Base-by-base conservation (phyloP, 225 moss, liverwort and hornwort genomes). In the Thuidium tamariscinum region DNA sequence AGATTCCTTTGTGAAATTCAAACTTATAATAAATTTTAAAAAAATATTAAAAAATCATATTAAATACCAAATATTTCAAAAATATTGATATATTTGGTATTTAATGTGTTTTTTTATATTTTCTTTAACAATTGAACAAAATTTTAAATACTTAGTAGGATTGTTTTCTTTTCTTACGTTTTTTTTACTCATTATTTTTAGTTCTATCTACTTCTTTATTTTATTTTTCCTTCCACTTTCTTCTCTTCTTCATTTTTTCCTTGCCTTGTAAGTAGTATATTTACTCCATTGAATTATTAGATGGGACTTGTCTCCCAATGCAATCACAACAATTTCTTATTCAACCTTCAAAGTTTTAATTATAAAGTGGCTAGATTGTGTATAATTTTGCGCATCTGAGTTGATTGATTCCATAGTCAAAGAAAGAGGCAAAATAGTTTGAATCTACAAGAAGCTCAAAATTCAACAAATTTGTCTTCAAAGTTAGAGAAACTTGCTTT, bases 391-490 rank as follows among this genome's bases (percentile, higher is more conserved):
- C 0, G 0, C 34, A 20, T 12, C 34, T 49, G 9, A 34, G 13
- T 0, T 34, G 2, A 5, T 8, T 49, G 8, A 34, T 21, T 11
- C 7, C 3, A 32, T 1, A 30, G 11, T 19, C 19, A 49, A 32
- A 74, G 0, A 0, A 74, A 49, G 4, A 7, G 7, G 1, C 0
- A 0, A 1, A 74, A 32, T 13, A 34, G 34, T 72, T 30, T 17
- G 30, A 46, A 0, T 18, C 46, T 6, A 72, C 46, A 1, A 6
- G 1, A 30, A 30, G 6, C 11, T 48, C 19, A 48, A 48, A 17
- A 46, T 30, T 15, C 72, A 46, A 30, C 72, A 72, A 30, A 46
- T 18, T 3, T 0, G 2, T 4, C 30, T 46, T 17, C 30, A 46
- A 72, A 72, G 46, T 17, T 72, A 46, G 11, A 17, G 2, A 18